These are phyloP conservation scores for Zopfia rhizophila DNA, from an alignment of 2,329 filamentous ascomycete genomes.

Conservation along the genomic window DNA sequence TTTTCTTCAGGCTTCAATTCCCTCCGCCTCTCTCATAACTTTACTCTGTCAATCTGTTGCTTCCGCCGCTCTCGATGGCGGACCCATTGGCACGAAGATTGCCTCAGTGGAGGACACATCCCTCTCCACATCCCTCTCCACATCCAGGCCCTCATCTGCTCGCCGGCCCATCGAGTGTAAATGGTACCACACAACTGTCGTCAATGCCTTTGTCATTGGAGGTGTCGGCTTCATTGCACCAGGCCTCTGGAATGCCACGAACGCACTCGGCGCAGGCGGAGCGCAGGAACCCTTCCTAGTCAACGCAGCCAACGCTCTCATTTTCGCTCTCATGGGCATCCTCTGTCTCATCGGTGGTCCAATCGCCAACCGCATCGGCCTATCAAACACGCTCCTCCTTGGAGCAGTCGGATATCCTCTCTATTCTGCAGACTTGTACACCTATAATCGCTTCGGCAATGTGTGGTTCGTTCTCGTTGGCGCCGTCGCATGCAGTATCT, in stretches of 20 bases:
- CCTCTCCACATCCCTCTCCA: no score
- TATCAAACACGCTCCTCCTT: conserved; percentile 58
- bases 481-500: conserved; percentile 60
- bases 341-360: conserved; percentile 61
- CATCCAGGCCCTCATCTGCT: no score
- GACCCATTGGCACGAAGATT: no score
- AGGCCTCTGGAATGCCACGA: conserved; percentile 67
- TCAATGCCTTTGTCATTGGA: conserved; percentile 65
- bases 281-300: conserved; percentile 63
- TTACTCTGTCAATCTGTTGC: no score
- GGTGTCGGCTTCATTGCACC: conserved; percentile 63
- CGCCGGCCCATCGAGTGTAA: conserved; percentile 15
- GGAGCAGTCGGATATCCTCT: conserved; percentile 61
- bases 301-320: conserved; percentile 63
- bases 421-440: conserved; percentile 61
- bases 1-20: no score
- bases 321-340: conserved; percentile 60
- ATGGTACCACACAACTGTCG: conserved; percentile 65
- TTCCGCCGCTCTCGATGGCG: no score
- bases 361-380: conserved; percentile 61
- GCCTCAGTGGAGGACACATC: no score
- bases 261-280: conserved; percentile 63
- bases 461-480: conserved; percentile 64
- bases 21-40: no score
- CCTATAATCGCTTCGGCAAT: conserved; percentile 62